Evolutionary conservation across 768 basidiomycete genomes (phyloP).

Genomic region (Ephemerocybe angulata): DNA sequence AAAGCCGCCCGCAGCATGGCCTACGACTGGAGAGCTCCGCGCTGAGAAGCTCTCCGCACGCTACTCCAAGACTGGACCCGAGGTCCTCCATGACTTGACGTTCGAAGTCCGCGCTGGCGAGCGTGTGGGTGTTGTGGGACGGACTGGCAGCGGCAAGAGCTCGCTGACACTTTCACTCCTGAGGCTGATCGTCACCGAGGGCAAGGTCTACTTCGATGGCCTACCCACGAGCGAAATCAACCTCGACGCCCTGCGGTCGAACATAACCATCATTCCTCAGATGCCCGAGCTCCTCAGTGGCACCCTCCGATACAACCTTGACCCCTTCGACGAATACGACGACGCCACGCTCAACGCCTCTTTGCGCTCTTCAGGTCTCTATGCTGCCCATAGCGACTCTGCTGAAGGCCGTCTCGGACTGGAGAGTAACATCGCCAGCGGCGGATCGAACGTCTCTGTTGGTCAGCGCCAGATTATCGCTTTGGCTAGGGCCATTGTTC

Average conservation of each 20-base stretch:
- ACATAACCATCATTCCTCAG: constrained; percentile 56
- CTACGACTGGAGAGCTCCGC: constrained; percentile 46
- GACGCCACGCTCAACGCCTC: constrained; percentile 39
- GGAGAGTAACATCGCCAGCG: constrained; percentile 40
- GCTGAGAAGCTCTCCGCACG: constrained; percentile 51
- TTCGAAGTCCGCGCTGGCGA: constrained; percentile 57
- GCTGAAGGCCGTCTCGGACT: constrained; percentile 45
- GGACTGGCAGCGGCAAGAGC: constrained; percentile 26
- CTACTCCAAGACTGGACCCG: constrained; percentile 44
- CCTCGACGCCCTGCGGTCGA: constrained; percentile 49
- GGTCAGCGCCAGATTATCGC: constrained; percentile 71
- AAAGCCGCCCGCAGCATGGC: constrained; percentile 57
- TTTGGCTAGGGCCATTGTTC: constrained; percentile 52
- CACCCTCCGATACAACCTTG: constrained; percentile 56
- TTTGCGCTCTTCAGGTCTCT: constrained; percentile 33
- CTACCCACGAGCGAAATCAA: constrained; percentile 43
- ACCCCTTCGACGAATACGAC: constrained; percentile 54
- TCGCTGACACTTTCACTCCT: constrained; percentile 45
- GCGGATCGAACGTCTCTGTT: constrained; percentile 66
- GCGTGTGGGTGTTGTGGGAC: constrained; percentile 44
- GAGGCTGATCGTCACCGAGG: constrained; percentile 50
- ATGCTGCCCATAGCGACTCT: constrained; percentile 33
- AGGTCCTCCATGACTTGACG: constrained; percentile 43
- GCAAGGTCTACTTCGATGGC: constrained; percentile 51
- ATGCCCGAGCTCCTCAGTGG: constrained; percentile 24